A percentile compares a stretch with the other conserved stretches of the same genome.
phyloP scores from a whole-genome alignment of 768 basidiomycete species.

The Cystobasidium tubakii region DNA sequence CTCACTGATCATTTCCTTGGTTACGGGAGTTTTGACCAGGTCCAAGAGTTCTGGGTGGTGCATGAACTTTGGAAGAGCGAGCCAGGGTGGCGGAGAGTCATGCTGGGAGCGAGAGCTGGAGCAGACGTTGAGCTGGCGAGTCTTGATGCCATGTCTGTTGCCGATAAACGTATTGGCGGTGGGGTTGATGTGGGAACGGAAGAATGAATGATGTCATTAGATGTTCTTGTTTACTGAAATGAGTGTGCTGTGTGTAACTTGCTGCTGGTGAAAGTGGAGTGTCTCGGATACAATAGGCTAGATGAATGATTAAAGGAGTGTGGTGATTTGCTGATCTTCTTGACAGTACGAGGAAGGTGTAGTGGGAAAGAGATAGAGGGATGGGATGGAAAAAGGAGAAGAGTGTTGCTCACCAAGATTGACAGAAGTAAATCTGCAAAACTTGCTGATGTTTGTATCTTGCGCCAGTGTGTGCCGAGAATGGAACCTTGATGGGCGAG shows the following conservation, averaged over 20 bases:
- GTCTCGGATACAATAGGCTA: not conserved
- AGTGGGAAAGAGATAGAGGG: not conserved
- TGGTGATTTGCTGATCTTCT: not conserved
- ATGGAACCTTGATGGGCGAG: too few relatives aligned
- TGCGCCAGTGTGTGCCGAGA: too few relatives aligned
- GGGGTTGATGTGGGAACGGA: not conserved
- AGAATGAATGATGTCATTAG: not conserved
- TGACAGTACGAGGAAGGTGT: not conserved
- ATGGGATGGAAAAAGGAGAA: not conserved
- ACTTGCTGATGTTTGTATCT: not conserved
- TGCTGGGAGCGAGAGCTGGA: slow-evolving; percentile 27
- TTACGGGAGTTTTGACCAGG: slow-evolving; percentile 70
- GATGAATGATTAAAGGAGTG: slow-evolving; percentile 1
- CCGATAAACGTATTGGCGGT: not conserved
- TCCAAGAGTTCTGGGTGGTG: slow-evolving; percentile 77
- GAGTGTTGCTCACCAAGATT: not conserved
- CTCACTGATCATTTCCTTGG: slow-evolving; percentile 71
- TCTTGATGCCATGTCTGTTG: slow-evolving; percentile 7
- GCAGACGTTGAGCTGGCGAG: not conserved
- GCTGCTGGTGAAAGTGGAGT: not conserved
- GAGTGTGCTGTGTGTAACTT: too few relatives aligned
- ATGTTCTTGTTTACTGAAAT: not conserved
- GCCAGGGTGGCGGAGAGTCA: slow-evolving; percentile 55
- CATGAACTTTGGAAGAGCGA: slow-evolving; percentile 70
- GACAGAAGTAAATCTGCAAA: not conserved